phyloP scores from a whole-genome alignment of 441 rosid species.

The Theobroma grandiflorum region DNA sequence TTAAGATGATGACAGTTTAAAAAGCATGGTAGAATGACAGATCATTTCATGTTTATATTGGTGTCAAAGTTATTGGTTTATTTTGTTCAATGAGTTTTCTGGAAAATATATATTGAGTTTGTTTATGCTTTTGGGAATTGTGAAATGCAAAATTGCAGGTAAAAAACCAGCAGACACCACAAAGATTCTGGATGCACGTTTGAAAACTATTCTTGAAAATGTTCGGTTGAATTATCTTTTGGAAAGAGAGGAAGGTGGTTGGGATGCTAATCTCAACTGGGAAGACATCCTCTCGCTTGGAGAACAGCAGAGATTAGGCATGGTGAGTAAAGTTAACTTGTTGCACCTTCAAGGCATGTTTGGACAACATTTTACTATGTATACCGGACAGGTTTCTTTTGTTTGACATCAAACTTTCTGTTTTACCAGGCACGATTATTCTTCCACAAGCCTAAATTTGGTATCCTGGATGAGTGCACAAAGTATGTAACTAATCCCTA shows the following conservation, averaged over 20 bases:
- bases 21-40: conserved; percentile 2
- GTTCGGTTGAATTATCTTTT: conserved; percentile 86
- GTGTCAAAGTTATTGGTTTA: background rate
- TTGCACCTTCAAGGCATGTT: conserved; percentile 11
- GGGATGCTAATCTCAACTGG: conserved; percentile 92
- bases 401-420: conserved; percentile 32
- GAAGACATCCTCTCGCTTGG: conserved; percentile 97
- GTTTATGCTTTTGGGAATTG: conserved; percentile 12
- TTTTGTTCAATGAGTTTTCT: background rate
- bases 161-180: conserved; percentile 44
- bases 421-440: conserved; percentile 86
- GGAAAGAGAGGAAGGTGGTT: conserved; percentile 90
- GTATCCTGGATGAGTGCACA: conserved; percentile 99
- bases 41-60: conserved; percentile 2
- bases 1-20: background rate
- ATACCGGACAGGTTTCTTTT: conserved; percentile 21
- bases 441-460: conserved; percentile 95
- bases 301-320: conserved; percentile 98
- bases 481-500: conserved; percentile 61
- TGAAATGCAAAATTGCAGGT: conserved; percentile 51
- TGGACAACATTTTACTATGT: conserved; percentile 16
- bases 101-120: background rate
- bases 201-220: conserved; percentile 86
- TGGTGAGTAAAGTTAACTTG: conserved; percentile 61
- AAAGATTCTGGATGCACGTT: conserved; percentile 58